phyloP scores from a whole-genome alignment of 495 filamentous ascomycete genomes.

The Durotheca rogersii region DNA sequence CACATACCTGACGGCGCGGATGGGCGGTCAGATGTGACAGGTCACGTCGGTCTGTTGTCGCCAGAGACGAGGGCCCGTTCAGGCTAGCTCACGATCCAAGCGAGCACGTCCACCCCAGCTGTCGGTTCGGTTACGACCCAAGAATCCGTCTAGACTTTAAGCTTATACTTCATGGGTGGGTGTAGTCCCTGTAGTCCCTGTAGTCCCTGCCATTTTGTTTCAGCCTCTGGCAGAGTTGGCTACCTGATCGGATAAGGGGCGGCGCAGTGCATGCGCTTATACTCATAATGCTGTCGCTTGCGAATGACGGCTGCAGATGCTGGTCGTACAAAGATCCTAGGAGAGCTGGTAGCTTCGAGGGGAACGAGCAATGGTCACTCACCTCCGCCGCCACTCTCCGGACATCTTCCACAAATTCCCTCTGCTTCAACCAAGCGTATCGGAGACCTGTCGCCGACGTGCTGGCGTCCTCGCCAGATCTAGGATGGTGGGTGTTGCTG shows the following conservation, averaged over 20 bases:
- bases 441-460: constrained; percentile 13
- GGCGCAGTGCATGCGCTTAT: constrained; percentile 18
- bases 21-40: constrained; percentile 32
- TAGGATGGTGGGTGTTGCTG: no score
- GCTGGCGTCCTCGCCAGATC: constrained; percentile 25
- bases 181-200: constrained; percentile 27
- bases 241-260: constrained; percentile 16
- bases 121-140: constrained; percentile 30
- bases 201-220: constrained; percentile 28
- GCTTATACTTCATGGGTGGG: constrained; percentile 23
- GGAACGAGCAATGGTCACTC: constrained; percentile 15
- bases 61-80: constrained; percentile 24
- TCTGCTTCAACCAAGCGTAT: constrained; percentile 24
- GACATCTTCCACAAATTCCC: constrained; percentile 18
- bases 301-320: constrained; percentile 16
- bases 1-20: constrained; percentile 21
- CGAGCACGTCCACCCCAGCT: constrained; percentile 20
- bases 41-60: constrained; percentile 17
- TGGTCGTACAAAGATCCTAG: constrained; percentile 24
- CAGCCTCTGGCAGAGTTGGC: constrained; percentile 23
- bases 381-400: constrained; percentile 12
- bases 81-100: constrained; percentile 28
- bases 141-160: constrained; percentile 28
- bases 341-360: constrained; percentile 13
- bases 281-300: constrained; percentile 9